phyloP scores from a whole-genome alignment of 495 filamentous ascomycete genomes.

The Neurospora sp. region DNA sequence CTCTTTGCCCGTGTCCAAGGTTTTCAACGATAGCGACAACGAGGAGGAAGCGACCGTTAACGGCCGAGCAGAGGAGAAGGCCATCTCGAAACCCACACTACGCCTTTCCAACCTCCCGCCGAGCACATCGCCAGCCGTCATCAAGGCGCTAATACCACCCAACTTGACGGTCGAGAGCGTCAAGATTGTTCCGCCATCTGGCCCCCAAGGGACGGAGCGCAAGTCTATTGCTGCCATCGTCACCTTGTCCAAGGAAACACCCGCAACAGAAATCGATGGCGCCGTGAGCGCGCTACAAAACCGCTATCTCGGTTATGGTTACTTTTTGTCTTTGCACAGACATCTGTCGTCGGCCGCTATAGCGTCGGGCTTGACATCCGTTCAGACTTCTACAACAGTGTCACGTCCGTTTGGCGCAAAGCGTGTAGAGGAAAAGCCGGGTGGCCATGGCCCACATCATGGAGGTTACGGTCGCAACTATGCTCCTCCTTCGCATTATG shows the following conservation, averaged over 20 bases:
- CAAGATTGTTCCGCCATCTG: slow-evolving; percentile 48
- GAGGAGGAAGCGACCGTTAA: slow-evolving; percentile 23
- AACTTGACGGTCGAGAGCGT: slow-evolving; percentile 67
- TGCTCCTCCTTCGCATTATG: slow-evolving; percentile 70
- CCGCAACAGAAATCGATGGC: slow-evolving; percentile 74
- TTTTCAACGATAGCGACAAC: slow-evolving; percentile 36
- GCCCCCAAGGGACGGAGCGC: slow-evolving; percentile 47
- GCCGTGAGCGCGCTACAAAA: slow-evolving; percentile 72
- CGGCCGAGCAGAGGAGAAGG: slow-evolving; percentile 53
- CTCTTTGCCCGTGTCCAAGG: slow-evolving; percentile 24
- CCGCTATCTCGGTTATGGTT: slow-evolving; percentile 78
- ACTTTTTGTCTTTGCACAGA: slow-evolving; percentile 68
- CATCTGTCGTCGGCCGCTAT: slow-evolving; percentile 79
- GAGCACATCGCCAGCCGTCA: slow-evolving; percentile 56
- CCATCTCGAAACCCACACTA: slow-evolving; percentile 79
- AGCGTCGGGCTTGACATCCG: slow-evolving; percentile 41
- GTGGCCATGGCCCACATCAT: slow-evolving; percentile 47
- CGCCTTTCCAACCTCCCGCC: slow-evolving; percentile 54
- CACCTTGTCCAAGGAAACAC: slow-evolving; percentile 73
- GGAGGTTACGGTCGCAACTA: slow-evolving; percentile 59
- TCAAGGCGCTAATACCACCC: slow-evolving; percentile 62
- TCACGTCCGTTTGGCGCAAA: slow-evolving; percentile 81
- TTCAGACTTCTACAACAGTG: slow-evolving; percentile 40
- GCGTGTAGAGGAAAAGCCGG: slow-evolving; percentile 39
- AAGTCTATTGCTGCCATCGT: slow-evolving; percentile 77